Evolutionary conservation across 805 yeast genomes (phyloP).

Genomic region (Yarrowia sp.): DNA sequence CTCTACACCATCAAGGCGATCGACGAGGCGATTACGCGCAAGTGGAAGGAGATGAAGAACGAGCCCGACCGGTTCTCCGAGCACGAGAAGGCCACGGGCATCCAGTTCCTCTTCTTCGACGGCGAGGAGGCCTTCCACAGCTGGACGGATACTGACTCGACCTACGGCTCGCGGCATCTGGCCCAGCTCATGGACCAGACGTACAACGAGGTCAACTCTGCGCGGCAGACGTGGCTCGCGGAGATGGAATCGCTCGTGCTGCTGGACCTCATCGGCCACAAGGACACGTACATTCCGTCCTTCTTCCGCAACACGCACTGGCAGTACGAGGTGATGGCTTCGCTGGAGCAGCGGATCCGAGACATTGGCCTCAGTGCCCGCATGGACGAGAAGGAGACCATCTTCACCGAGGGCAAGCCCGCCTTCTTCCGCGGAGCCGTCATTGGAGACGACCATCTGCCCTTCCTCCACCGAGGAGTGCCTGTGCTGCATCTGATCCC

Average conservation of each 20-base stretch:
- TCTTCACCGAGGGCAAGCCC: conserved; percentile 30
- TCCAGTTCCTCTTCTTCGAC: conserved; percentile 54
- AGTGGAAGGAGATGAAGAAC: conserved; percentile 30
- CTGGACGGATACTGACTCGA: conserved; percentile 54
- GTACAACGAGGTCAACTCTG: conserved; percentile 29
- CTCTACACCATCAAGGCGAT: conserved; percentile 45
- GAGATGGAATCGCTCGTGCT: conserved; percentile 49
- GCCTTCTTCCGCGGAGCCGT: conserved; percentile 31
- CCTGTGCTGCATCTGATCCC: conserved; percentile 57
- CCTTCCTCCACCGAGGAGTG: conserved; percentile 48
- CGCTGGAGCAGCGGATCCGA: conserved; percentile 39
- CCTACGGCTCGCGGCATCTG: conserved; percentile 55
- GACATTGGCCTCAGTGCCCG: not conserved
- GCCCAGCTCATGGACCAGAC: conserved; percentile 43
- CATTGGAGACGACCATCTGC: conserved; percentile 55
- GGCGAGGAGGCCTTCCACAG: conserved; percentile 59
- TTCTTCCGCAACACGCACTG: conserved; percentile 46
- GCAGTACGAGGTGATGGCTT: conserved; percentile 42
- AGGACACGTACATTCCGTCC: conserved; percentile 42
- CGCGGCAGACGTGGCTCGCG: conserved; percentile 33
- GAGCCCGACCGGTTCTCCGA: conserved; percentile 29
- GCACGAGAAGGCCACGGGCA: conserved; percentile 36
- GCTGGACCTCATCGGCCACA: conserved; percentile 51
- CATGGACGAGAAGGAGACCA: not conserved
- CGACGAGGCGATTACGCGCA: conserved; percentile 32